Base-by-base conservation (phyloP, 176 grass and related monocot species). In the Lolium rigidum region DNA sequence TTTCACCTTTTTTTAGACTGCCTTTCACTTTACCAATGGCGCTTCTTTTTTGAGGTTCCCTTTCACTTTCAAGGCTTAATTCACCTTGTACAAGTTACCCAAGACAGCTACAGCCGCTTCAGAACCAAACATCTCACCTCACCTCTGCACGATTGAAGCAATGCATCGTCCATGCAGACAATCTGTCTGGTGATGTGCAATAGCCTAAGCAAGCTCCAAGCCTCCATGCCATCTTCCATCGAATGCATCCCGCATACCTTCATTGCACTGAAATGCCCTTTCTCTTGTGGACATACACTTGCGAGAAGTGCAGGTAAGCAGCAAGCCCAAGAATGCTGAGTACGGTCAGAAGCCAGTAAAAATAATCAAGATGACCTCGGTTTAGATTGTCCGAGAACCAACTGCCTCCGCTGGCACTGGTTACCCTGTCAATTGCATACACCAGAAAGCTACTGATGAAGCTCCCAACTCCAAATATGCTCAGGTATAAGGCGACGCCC, bases 371-470 rank as follows among this genome's bases (percentile, higher is more conserved):
- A 72, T 93, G 91, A 0, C 71, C 85, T 31, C 50, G 25, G 72
- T 93, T 93, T 4, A 91, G 44, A 80, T 93, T 91, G 65, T 83
- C 39, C 2, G 89, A 88, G 82, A 94, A 91, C 89, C 92, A 91
- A 55, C 92, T 84, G 22, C 83, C 58, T 37, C 89, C 83, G 0
- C 5, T 15, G 4, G n/a, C 50, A 38, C 86, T 86, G 16, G 86
- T 94, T 15, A 89, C 20, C 47, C 86, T 69, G 75, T 91, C 89
- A 1, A 94, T 85, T 54, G 77, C 68, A 74, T 82, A 88, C 31
- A 89, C 83, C 49, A 90, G 25, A 74, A 90, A 80, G 72, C 82
- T 57, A 63, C 87, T 81, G 28, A 82, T 81, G 72, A 81, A 90
- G 52, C 72, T 82, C 15, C 88, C 84, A 56, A 79, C 26, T 18